Conservation (phyloP, 208 protist genomes). For the Trypanosoma avium region DNA sequence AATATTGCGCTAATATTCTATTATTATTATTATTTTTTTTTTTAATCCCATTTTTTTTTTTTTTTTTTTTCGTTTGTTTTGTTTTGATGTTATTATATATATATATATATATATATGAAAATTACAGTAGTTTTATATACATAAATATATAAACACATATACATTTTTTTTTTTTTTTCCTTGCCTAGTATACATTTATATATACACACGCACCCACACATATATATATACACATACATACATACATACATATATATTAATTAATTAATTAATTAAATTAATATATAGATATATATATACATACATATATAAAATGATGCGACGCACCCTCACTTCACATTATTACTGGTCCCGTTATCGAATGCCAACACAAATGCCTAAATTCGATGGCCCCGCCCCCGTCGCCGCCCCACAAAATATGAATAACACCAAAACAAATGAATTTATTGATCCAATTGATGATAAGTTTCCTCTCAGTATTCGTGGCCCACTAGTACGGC, state of each 20-base stretch:
- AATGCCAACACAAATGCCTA: slow-evolving; percentile 80
- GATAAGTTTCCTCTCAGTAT: slow-evolving; percentile 89
- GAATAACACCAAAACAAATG: slow-evolving; percentile 90
- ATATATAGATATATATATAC: not conserved
- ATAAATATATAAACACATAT: no score
- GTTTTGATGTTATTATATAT: not conserved
- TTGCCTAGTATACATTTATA: slow-evolving; percentile 2
- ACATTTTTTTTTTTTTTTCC: slow-evolving; percentile 12
- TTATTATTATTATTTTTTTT: slow-evolving; percentile 17
- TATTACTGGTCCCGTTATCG: slow-evolving; percentile 91
- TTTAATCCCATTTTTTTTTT: not conserved
- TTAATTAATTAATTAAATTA: not conserved
- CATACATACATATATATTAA: not conserved
- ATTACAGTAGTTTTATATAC: no score
- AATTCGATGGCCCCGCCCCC: slow-evolving; percentile 83
- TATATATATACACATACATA: slow-evolving; percentile 1
- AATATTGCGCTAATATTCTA: slow-evolving; percentile 9
- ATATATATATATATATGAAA: slow-evolving; percentile 4
- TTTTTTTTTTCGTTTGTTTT: slow-evolving; percentile 14
- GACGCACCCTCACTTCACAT: slow-evolving; percentile 27
- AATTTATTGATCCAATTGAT: slow-evolving; percentile 90
- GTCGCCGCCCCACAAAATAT: slow-evolving; percentile 88
- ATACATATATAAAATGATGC: slow-evolving; percentile 6
- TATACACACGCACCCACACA: not conserved
- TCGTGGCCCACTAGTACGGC: slow-evolving; percentile 70